Evolutionary conservation across 2,329 filamentous ascomycete species (phyloP), one percentile per base, ranked within the genome.

Genomic region (Aspergillus fructus): DNA sequence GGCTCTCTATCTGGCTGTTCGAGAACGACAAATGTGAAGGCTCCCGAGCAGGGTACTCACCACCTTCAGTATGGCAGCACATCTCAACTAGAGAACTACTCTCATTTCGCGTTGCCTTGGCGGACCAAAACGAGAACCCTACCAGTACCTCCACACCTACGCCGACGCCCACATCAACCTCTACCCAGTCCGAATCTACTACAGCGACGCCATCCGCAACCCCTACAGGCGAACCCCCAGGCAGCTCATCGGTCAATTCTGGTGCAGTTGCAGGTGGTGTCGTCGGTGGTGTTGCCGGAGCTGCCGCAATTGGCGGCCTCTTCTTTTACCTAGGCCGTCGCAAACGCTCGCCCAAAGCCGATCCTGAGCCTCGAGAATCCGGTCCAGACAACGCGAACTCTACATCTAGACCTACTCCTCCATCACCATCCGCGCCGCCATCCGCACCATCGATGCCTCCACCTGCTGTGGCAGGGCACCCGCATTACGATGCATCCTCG

Each of bases 291-390:
- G 50, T 59, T 4, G 57, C 51, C 1, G 59, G 37, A 2, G 6
- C 59, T 8, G 51, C 33, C 4, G 39, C 55, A 5, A 37, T 59
- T 4, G 59, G 50, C 6, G 57, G 34, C 2, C 33, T 53, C 5
- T 59, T 59, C 41, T 61, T 59, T 17, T 59, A 50, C 24, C 57
- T 61, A 4, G 59, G 59, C 6, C 53, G 59, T n/a, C 49, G 47
- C 1, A 48, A 45, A 39, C 41, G 40, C 19, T n/a, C 52, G 15
- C 13, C 37, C 4, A 4, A 12, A 15, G 12, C 4, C 9, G 34
- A 55, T 8, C 33, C 45, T n/a, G 50, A 17, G 19, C 40, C 46
- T 5, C 41, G 33, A 11, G 46, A 49, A 42, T 51, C 48, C 40
- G 51, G 34, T n/a, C 34, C 34, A 30, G 27, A 30, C n/a, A 8